phyloP scores from a whole-genome alignment of 805 yeast species.

The Helenozyma baotianmanensis region DNA sequence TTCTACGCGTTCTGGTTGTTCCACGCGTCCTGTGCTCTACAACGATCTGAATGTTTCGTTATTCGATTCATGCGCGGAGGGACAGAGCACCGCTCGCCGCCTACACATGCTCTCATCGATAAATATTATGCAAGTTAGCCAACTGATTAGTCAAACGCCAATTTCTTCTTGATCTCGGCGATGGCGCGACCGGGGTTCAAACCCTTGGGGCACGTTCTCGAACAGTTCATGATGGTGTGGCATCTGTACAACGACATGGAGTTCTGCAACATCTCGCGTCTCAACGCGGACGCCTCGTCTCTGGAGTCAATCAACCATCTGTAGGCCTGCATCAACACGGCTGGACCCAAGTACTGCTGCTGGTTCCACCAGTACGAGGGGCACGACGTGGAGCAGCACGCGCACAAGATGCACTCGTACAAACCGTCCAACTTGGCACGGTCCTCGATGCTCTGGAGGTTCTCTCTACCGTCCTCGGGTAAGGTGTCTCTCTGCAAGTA shows the following conservation, averaged over 20 bases:
- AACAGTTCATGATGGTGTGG: slow-evolving; percentile 98
- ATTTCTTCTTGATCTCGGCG: slow-evolving; percentile 91
- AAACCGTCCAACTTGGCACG: slow-evolving; percentile 95
- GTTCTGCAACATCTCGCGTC: slow-evolving; percentile 90
- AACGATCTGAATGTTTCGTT: too few relatives aligned
- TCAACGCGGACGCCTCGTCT: slow-evolving; percentile 78
- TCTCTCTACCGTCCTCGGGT: slow-evolving; percentile 91
- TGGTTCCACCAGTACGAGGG: slow-evolving; percentile 99
- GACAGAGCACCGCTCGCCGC: too few relatives aligned
- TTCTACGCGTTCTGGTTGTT: too few relatives aligned
- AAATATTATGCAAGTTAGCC: slow-evolving; percentile 13
- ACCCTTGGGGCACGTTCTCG: slow-evolving; percentile 97
- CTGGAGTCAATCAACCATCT: slow-evolving; percentile 98
- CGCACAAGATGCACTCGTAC: slow-evolving; percentile 96
- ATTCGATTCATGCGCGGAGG: too few relatives aligned
- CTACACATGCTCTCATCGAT: too few relatives aligned
- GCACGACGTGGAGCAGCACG: slow-evolving; percentile 98
- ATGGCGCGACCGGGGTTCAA: slow-evolving; percentile 97
- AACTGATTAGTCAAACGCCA: slow-evolving; percentile 75
- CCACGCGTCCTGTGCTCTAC: too few relatives aligned
- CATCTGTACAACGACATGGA: slow-evolving; percentile 98
- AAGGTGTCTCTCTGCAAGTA: slow-evolving; percentile 76
- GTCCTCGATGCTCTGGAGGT: slow-evolving; percentile 85
- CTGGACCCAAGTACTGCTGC: slow-evolving; percentile 97
- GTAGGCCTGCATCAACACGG: slow-evolving; percentile 98